phyloP scores from a whole-genome alignment of 1,139 yeast species.

The Candida sanyaensis region DNA sequence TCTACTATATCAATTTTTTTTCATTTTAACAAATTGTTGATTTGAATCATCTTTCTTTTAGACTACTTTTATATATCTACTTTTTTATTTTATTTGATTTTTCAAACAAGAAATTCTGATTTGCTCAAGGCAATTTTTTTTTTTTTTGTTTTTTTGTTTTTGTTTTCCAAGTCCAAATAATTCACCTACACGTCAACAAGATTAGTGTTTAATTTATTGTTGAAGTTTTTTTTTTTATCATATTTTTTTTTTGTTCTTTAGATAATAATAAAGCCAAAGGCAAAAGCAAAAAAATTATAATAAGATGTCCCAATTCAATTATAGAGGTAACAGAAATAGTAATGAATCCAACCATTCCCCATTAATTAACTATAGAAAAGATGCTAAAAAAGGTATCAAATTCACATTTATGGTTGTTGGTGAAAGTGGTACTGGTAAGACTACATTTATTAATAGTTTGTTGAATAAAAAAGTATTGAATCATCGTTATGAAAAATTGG shows the following conservation, averaged over 20 bases:
- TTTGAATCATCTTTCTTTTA: no score
- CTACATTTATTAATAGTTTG: slow-evolving; percentile 80
- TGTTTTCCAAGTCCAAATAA: neutral
- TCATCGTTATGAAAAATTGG: slow-evolving; percentile 51
- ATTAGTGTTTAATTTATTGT: neutral
- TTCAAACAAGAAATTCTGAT: neutral
- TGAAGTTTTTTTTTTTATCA: neutral
- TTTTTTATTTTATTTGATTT: neutral
- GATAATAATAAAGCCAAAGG: neutral
- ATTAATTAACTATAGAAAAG: slow-evolving; percentile 59
- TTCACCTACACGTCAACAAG: neutral
- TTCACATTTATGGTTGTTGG: slow-evolving; percentile 88
- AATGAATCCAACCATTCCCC: slow-evolving; percentile 32
- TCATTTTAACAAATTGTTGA: neutral
- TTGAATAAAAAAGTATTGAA: slow-evolving; percentile 61
- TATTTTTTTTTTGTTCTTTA: neutral
- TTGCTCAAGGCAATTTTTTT: neutral
- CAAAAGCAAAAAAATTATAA: neutral
- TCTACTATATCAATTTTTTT: neutral
- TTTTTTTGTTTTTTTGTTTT: neutral
- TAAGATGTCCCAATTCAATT: neutral
- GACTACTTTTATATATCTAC: no score
- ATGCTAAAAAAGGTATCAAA: slow-evolving; percentile 80
- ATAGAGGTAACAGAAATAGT: neutral
- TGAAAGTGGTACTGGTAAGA: slow-evolving; percentile 80